Base-by-base conservation (phyloP, 306 rosid species). In the Aeschynomene evenia region DNA sequence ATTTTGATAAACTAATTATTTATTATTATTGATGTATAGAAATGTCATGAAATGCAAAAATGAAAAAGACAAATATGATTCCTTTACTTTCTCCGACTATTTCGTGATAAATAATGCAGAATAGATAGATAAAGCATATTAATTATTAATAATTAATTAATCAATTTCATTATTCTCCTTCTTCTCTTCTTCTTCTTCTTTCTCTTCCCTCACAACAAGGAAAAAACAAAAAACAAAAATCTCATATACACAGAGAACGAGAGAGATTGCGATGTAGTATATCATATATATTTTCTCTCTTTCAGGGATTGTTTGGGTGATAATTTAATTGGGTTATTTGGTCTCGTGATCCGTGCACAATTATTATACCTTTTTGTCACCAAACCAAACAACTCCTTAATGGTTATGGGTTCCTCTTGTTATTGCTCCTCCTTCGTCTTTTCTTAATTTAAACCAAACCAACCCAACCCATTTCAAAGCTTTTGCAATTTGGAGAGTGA, bases 301-400 rank as follows among this genome's bases (percentile, higher is more conserved):
- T 28, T n/a, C 51, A 45, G 51, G n/a, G 51, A 45, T 45, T 45
- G 9, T 45, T 15, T n/a, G n/a, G n/a, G n/a, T n/a, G n/a, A n/a
- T n/a, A n/a, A 6, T 28, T 28, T 28, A 6, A 3, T 28, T 28
- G 31, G 51, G 18, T 45, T 15, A 21, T 45, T 43, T 43, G n/a
- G n/a, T 45, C 51, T 84, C 82, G 83, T 83, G 83, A 83, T 87
- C 72, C 21, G 82, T 39, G 74, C 59, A 75, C 62, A n/a, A 74
- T 55, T 74, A 63, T 36, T 10, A 39, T 39, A 9, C 45, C 45
- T 39, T 39, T 39, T 13, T 39, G n/a, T n/a, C n/a, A n/a, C n/a
- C n/a, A n/a, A 9, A 40, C n/a, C n/a, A 11, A 12, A 6, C 72
- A 31, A n/a, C 26, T 52, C 3, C 8, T 4, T 6, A n/a, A 9